Conservation (phyloP, 2,329 filamentous ascomycete species). For the Didymellaceae sp. region DNA sequence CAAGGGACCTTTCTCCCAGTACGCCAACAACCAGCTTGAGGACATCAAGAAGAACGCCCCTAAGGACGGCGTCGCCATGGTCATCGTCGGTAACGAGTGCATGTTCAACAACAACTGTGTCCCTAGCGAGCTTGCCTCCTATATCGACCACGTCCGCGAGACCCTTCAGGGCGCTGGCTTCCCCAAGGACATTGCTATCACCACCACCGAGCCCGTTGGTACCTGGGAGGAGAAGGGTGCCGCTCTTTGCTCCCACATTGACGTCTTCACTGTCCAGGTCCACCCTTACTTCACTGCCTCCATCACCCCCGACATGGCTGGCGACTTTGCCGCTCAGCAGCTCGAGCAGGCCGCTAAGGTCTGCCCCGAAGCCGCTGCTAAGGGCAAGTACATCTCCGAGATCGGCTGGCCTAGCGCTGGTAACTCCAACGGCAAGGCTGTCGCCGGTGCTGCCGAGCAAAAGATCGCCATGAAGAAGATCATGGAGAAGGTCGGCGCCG, state of each 20-base stretch:
- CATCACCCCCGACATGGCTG: conserved; percentile 69
- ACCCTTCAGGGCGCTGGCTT: conserved; percentile 71
- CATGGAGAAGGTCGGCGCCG: conserved; percentile 66
- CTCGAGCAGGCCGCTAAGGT: conserved; percentile 72
- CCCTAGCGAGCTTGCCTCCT: conserved; percentile 68
- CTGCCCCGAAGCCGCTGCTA: conserved; percentile 66
- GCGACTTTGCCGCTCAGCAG: conserved; percentile 76
- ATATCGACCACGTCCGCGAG: conserved; percentile 72
- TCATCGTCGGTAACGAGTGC: conserved; percentile 91
- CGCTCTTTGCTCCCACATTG: conserved; percentile 73
- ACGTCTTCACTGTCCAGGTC: conserved; percentile 84
- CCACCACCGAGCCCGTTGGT: conserved; percentile 85
- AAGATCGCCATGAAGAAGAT: conserved; percentile 74
- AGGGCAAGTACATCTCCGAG: conserved; percentile 82
- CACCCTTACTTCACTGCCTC: conserved; percentile 92
- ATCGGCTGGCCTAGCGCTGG: conserved; percentile 85
- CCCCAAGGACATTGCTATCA: conserved; percentile 68
- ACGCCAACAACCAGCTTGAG: conserved; percentile 74
- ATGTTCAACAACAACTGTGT: conserved; percentile 76
- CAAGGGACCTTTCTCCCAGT: conserved; percentile 51
- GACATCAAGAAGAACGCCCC: conserved; percentile 74
- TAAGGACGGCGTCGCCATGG: conserved; percentile 74
- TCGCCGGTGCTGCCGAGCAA: conserved; percentile 73
- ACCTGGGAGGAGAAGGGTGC: conserved; percentile 70
- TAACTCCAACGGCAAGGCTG: conserved; percentile 71